Evolutionary conservation across 2,329 filamentous ascomycete species (phyloP), one percentile per base, ranked within the genome.

Genomic region (Sclerotinia spermophila): DNA sequence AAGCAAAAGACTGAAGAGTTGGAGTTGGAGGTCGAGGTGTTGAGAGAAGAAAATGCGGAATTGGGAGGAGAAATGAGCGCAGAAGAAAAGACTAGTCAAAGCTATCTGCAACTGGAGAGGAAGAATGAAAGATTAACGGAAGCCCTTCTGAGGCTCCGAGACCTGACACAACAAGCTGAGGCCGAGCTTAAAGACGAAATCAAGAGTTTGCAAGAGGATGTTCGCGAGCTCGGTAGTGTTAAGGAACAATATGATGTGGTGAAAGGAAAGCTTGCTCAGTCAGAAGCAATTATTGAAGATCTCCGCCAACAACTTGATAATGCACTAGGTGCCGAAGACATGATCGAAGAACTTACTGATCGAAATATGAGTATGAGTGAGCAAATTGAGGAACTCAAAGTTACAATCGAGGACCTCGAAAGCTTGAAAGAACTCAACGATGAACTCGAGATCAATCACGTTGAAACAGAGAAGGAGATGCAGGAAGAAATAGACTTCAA

Each of bases 401-500:
- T 89, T 27, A 89, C 91, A 11, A 91, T 98, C 72, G 91, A 94
- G 73, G 95, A 98, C 74, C 86, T 98, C 17, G 93, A 97, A 80
- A 93, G 88, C 72, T 83, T 98, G 68, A 94, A 94, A 79, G 95
- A 99, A 79, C 89, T 98, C 76, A 96, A 93, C 76, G 94, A 98
- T 77, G 96, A 99, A 81, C 88, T 99, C 5, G 94, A 97, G 79
- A 87, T 93, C 76, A 97, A 97, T 78, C 94, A 97, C 78, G 88
- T 96, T 5, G 94, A 97, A 78, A 92, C 94, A 48, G 93, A 97
- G 79, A 97, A 95, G 80, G 94, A 98, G 79, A 87, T 99, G 81
- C 94, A 97, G 79, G 92, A 96, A 76, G 94, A 97, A 77, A 87
- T 98, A 69, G 94, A 97, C 79, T 92, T 93, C 81, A 93, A 92